phyloP scores from a whole-genome alignment of 805 yeast species.

The Hanseniaspora clermontiae region DNA sequence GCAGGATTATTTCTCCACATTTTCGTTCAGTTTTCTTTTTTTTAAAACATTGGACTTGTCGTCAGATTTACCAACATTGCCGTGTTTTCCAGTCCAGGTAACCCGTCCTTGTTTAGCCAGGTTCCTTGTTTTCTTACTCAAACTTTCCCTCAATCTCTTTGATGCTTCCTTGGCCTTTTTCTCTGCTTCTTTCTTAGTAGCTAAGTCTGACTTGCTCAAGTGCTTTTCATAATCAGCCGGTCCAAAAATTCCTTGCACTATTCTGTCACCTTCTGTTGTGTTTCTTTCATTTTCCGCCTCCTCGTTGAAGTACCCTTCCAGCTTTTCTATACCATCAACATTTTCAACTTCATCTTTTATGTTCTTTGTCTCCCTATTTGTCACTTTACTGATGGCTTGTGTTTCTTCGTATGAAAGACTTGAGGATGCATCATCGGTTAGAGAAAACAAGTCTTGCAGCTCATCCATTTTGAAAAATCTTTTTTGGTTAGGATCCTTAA shows the following conservation, averaged over 20 bases:
- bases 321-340: conserved; percentile 60
- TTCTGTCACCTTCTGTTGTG: conserved; percentile 43
- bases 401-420: conserved; percentile 20
- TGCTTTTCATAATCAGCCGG: conserved; percentile 70
- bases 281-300: conserved; percentile 31
- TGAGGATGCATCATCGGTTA: conserved; percentile 53
- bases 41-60: conserved; percentile 22
- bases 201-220: conserved; percentile 30
- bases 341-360: conserved; percentile 50
- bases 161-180: conserved; percentile 43
- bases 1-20: not conserved
- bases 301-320: conserved; percentile 51
- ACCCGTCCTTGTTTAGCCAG: conserved; percentile 59
- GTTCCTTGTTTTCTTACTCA: conserved; percentile 26
- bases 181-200: conserved; percentile 46
- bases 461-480: conserved; percentile 88
- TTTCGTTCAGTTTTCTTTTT: not conserved
- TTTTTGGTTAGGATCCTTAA: conserved; percentile 89
- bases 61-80: conserved; percentile 51
- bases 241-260: conserved; percentile 66
- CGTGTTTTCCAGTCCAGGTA: conserved; percentile 93
- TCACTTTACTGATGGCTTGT: conserved; percentile 36
- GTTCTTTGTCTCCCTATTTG: conserved; percentile 38
- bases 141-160: conserved; percentile 45
- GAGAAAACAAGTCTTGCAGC: conserved; percentile 72